Evolutionary conservation across 306 rosid genomes (phyloP), one percentile per base, ranked within the genome.

Genomic region (Carpinus fangiana): DNA sequence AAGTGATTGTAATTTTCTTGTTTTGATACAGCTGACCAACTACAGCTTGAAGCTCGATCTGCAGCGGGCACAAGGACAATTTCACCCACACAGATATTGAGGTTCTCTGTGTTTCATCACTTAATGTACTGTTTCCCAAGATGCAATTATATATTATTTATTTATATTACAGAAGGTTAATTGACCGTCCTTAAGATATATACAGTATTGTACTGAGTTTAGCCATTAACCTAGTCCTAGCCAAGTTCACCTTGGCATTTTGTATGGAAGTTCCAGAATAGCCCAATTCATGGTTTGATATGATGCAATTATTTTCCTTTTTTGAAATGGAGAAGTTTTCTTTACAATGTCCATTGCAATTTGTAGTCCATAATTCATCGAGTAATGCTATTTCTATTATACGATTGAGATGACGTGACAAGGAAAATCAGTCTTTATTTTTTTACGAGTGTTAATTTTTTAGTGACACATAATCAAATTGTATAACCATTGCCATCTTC

Each of bases 31-130:
- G 87, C 74, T 84, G 54, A 77, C 59, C 52, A 84, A 81, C 68
- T 78, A 84, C 74, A 67, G 85, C 17, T 77, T 84, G n/a, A 81
- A 80, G 78, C 80, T 84, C 41, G 85, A 84, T 81, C 78, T 84
- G 69, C 84, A 80, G 80, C 77, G 82, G 75, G 85, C 87, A 53
- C 87, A 74, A 74, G 77, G 85, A 41, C 79, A 62, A 20, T 81
- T 68, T 71, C 82, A 71, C 47, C 82, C 84, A 1, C 80, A 84
- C 80, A 70, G 73, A 81, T 77, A 73, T 73, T 80, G 52, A 74
- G 71, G 67, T 69, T 76, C 2, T 56, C 8, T 59, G 62, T 57
- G 64, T 61, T 65, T 28, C 5, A 21, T 38, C n/a, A 31, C 69
- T 57, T 26, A 3, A 51, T 68, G n/a, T 72, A 45, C 66, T 26